Evolutionary conservation across 345 rosid species (phyloP).

Genomic region (Salix exigua): DNA sequence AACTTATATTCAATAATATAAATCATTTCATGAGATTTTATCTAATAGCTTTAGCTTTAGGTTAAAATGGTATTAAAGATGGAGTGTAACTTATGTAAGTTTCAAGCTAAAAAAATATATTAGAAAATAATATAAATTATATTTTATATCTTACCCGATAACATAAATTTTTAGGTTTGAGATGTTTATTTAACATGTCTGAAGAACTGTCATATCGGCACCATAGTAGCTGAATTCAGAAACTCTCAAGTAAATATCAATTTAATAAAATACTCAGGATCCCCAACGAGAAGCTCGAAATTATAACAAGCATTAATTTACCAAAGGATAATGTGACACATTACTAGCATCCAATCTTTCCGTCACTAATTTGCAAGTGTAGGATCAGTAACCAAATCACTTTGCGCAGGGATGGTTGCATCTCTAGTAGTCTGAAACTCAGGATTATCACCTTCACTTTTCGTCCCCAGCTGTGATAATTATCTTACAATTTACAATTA

Average conservation of each 20-base stretch:
- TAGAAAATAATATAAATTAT: no score
- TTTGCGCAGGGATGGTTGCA: conserved; percentile 16
- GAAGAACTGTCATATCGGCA: conserved; percentile 72
- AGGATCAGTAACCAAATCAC: conserved; percentile 21
- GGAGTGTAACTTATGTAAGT: no score
- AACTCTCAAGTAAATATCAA: conserved; percentile 34
- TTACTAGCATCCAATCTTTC: conserved; percentile 41
- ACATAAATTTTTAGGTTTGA: no score
- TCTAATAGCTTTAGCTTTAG: no score
- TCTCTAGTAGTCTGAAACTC: conserved; percentile 27
- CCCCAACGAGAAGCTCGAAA: not conserved
- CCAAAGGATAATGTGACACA: not conserved
- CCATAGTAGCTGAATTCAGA: conserved; percentile 31
- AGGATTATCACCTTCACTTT: conserved; percentile 26
- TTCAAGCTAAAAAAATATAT: no score
- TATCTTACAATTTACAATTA: not conserved
- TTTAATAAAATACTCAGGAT: conserved; percentile 4
- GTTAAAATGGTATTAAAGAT: no score
- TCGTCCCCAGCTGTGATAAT: conserved; percentile 35
- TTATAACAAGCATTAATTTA: not conserved
- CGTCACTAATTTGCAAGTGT: conserved; percentile 25
- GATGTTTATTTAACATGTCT: conserved; percentile 15
- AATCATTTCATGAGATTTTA: no score
- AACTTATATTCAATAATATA: conserved; percentile 8
- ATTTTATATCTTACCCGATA: no score